These are phyloP conservation scores for Zarea fungicola DNA, from an alignment of 2,329 filamentous ascomycete genomes.

Conservation along the genomic window DNA sequence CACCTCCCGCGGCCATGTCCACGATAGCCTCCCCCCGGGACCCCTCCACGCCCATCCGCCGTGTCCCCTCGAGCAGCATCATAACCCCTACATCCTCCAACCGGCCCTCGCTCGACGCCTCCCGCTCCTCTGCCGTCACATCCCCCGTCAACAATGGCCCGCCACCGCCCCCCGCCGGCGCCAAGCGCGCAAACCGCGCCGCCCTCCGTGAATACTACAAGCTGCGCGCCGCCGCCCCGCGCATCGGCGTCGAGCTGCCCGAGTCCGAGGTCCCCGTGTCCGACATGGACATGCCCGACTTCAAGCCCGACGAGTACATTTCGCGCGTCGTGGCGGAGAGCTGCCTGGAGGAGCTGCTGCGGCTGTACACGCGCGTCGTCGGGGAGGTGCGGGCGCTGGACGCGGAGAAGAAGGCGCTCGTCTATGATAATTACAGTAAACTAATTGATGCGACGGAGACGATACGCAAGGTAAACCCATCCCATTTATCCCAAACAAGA, in stretches of 20 bases:
- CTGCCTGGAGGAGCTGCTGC: constrained; percentile 63
- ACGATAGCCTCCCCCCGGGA: constrained; percentile 61
- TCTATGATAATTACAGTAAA: constrained; percentile 98
- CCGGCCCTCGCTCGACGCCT: constrained; percentile 65
- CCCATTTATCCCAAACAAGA: background rate
- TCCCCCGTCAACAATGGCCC: constrained; percentile 29
- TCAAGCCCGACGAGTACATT: constrained; percentile 68
- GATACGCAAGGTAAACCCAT: constrained; percentile 63
- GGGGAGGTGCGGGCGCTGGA: constrained; percentile 85
- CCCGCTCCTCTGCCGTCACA: constrained; percentile 55
- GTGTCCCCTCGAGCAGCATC: constrained; percentile 49
- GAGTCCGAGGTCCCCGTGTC: constrained; percentile 56
- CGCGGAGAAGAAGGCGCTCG: constrained; percentile 91
- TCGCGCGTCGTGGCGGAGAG: constrained; percentile 54
- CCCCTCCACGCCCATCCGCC: constrained; percentile 50
- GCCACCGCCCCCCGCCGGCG: constrained; percentile 21
- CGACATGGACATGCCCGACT: constrained; percentile 69
- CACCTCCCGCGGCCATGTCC: constrained; percentile 43
- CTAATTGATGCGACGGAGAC: constrained; percentile 95
- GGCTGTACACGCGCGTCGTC: constrained; percentile 65
- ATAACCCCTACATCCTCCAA: constrained; percentile 56
- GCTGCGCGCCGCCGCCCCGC: constrained; percentile 43
- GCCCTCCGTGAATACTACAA: constrained; percentile 95
- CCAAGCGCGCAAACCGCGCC: constrained; percentile 65
- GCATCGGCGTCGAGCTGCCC: constrained; percentile 35